These are phyloP conservation scores for Epichloe gansuensis DNA, from an alignment of 2,329 filamentous ascomycete species.

Conservation along the genomic window DNA sequence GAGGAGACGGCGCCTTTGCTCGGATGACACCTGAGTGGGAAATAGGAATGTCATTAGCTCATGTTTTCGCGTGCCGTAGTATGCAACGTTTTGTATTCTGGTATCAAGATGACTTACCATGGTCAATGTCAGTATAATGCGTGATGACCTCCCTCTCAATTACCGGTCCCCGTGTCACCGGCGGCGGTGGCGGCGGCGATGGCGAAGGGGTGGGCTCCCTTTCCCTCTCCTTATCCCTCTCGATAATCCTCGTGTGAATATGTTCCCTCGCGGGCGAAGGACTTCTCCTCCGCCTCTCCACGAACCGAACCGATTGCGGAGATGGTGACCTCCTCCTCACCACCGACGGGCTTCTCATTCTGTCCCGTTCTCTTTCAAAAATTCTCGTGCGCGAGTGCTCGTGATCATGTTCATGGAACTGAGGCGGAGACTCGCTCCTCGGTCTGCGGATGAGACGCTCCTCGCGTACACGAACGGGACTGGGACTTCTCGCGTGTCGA, in stretches of 20 bases:
- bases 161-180: constrained; percentile 59
- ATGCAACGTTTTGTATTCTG: background rate
- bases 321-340: constrained; percentile 15
- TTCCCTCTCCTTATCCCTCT: constrained; percentile 26
- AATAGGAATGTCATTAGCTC: background rate
- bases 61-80: background rate
- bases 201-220: constrained; percentile 26
- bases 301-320: constrained; percentile 22
- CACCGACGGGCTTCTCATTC: constrained; percentile 25
- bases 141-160: constrained; percentile 85
- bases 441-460: constrained; percentile 29
- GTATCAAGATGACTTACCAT: constrained; percentile 43
- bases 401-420: constrained; percentile 18
- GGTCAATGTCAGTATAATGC: constrained; percentile 75
- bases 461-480: constrained; percentile 29
- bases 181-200: constrained; percentile 44
- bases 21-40: constrained; percentile 29
- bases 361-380: constrained; percentile 28
- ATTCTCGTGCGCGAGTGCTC: constrained; percentile 24
- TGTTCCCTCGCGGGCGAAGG: constrained; percentile 31
- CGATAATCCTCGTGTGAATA: constrained; percentile 36
- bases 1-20: constrained; percentile 30
- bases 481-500: constrained; percentile 31
- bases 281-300: constrained; percentile 25
- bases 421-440: constrained; percentile 29